Base-by-base conservation (phyloP, 83 land plant species). In the Picea mariana region DNA sequence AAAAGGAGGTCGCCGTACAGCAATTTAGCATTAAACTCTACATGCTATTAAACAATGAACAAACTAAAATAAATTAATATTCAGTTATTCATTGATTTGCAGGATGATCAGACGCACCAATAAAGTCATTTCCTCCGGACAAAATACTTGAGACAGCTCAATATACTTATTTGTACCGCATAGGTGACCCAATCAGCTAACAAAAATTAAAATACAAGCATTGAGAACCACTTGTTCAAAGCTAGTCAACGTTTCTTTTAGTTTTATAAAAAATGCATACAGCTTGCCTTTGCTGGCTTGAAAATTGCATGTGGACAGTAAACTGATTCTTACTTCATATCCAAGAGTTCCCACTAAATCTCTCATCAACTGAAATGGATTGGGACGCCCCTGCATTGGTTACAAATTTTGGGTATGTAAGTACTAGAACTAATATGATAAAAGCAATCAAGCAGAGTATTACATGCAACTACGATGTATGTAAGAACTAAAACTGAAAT, bases 311-410 rank as follows among this genome's bases (percentile, higher is more conserved):
- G 40, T 44, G 58, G 71, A 44, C 7, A 23, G 27, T 67, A 67
- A 67, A 8, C 12, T 58, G 31, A 58, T 58, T 24, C 64, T n/a
- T 72, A 90, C 92, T 81, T 90, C 84, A 83, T 88, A 82, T 23
- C 90, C 92, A 82, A 90, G 83, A 17, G 65, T 75, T n/a, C 31
- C 86, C 42, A 88, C 85, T 65, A 90, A 58, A 80, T 88, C 63
- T 60, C 77, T 86, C 68, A 84, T 61, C 47, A 90, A 84, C 82
- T 90, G 88, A 60, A 86, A 90, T 18, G 84, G 85, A 84, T 88
- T 65, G 15, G 88, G 90, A 75, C 42, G 75, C 17, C 83, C 88
- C 92, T 88, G 87, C 87, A 84, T 18, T 49, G 81, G 72, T 21
- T 26, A 21, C 27, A 73, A 61, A 77, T 34, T 75, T 62, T 65